A percentile compares a stretch with the other conserved stretches of the same genome.
phyloP scores from a whole-genome alignment of 208 protist species.

The Trypanosoma vivax region DNA sequence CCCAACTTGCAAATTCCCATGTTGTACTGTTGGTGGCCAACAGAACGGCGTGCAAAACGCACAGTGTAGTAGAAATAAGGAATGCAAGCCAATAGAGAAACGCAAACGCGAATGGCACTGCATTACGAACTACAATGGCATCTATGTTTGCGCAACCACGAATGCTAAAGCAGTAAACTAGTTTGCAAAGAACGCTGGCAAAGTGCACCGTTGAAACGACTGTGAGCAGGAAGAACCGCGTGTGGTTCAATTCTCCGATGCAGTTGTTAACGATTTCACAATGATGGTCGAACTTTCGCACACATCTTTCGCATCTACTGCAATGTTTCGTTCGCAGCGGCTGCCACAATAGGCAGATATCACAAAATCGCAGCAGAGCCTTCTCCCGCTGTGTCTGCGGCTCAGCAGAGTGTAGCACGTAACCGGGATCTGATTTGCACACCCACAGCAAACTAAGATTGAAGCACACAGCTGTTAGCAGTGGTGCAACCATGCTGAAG shows the following conservation, averaged over 20 bases:
- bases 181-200: neutral
- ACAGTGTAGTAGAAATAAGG: conserved; percentile 6
- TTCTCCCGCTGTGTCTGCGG: conserved; percentile 1
- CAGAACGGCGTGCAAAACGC: conserved; percentile 6
- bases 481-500: neutral
- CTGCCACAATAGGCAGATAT: conserved; percentile 22
- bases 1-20: conserved; percentile 18
- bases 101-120: conserved; percentile 10
- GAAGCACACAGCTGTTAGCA: conserved; percentile 7
- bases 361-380: conserved; percentile 12
- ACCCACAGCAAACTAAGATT: conserved; percentile 20
- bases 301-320: conserved; percentile 51
- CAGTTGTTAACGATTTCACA: conserved; percentile 84
- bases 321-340: conserved; percentile 83
- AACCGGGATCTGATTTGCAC: conserved; percentile 20
- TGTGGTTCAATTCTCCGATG: conserved; percentile 79
- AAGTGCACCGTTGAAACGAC: conserved; percentile 7
- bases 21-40: conserved; percentile 19
- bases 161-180: conserved; percentile 16
- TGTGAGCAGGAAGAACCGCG: conserved; percentile 22
- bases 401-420: conserved; percentile 8
- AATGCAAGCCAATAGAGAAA: neutral
- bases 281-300: conserved; percentile 86
- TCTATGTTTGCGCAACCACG: neutral
- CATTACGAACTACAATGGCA: conserved; percentile 5